Evolutionary conservation across 1,284 basidiomycete genomes (phyloP), one percentile per base, ranked within the genome.

Genomic region (Vanrija humicola): DNA sequence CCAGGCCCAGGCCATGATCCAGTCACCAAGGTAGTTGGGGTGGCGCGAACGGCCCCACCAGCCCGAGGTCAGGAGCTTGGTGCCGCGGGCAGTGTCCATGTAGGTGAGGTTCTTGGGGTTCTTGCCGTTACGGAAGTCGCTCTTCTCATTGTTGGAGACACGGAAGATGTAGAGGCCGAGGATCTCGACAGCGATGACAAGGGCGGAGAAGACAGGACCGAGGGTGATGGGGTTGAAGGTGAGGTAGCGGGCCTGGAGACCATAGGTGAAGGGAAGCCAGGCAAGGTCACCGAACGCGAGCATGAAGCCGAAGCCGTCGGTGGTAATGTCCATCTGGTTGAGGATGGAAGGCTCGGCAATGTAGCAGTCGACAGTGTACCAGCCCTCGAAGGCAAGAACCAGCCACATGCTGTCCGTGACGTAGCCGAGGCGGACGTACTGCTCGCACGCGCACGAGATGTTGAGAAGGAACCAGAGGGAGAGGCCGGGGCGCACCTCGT

Each of bases 231-330:
- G 93, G 58, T 83, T 82, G 81, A 93, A 95, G 29, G 87, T 94
- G 55, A 98, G 85, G 78, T 89, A 98, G 52, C 93, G 87, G 1
- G 94, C 90, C 79, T 98, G 94, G 6, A 98, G 83, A 21, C 86
- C 86, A 78, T 98, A 99, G 15, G 86, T 86, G 77, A 98, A 97
- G 6, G 96, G 96, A 9, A 98, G 89, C 89, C 92, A 98, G 18
- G 86, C 80, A 23, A 98, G 83, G 74, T 98, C 93, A 46, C 95
- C 96, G 48, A 96, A 85, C 3, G 90, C 80, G 29, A 99, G 86
- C 96, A 98, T 99, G 82, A 95, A 98, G 7, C 96, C 96, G 66
- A 98, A 98, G 5, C 95, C 95, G 67, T 99, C 96, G 26, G 90
- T 91, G 8, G 88, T 95, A 70, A 98, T 96, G 73, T 98, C 95